A percentile compares a stretch with the other conserved stretches of the same genome.
These are phyloP conservation scores for Brettanomyces bruxellensis DNA, from an alignment of 805 yeast genomes.

Conservation along the genomic window DNA sequence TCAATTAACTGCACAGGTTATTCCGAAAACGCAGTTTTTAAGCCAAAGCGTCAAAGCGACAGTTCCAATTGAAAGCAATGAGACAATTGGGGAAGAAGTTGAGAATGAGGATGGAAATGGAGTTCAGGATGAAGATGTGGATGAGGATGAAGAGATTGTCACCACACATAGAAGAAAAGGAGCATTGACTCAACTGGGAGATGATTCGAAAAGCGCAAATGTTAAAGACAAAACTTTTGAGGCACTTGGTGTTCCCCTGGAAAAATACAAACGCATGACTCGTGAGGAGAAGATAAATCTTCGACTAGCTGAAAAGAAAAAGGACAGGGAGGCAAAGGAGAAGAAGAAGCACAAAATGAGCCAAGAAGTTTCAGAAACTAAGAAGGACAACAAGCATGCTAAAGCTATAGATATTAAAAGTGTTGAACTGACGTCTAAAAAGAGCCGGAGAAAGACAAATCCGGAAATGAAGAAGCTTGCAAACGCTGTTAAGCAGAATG, in stretches of 20 bases:
- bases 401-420: not conserved
- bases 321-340: conserved; percentile 4
- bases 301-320: conserved; percentile 7
- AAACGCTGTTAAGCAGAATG: conserved; percentile 6
- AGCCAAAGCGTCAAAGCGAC: too few relatives aligned
- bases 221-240: conserved; percentile 1
- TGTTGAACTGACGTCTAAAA: not conserved
- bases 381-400: not conserved
- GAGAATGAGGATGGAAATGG: too few relatives aligned
- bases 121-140: not conserved
- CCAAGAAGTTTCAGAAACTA: not conserved
- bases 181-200: not conserved
- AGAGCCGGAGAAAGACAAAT: conserved; percentile 1
- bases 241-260: conserved; percentile 4
- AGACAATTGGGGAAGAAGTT: too few relatives aligned
- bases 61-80: too few relatives aligned
- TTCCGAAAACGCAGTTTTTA: too few relatives aligned
- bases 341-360: conserved; percentile 4
- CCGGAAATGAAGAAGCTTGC: conserved; percentile 1
- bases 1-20: too few relatives aligned
- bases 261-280: conserved; percentile 15
- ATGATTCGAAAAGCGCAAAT: not conserved
- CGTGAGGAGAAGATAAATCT: conserved; percentile 23
- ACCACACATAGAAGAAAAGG: not conserved
- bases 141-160: conserved; percentile 5